These are phyloP conservation scores for Achaetomiella virescens DNA, from an alignment of 495 filamentous ascomycete species.

Conservation along the genomic window DNA sequence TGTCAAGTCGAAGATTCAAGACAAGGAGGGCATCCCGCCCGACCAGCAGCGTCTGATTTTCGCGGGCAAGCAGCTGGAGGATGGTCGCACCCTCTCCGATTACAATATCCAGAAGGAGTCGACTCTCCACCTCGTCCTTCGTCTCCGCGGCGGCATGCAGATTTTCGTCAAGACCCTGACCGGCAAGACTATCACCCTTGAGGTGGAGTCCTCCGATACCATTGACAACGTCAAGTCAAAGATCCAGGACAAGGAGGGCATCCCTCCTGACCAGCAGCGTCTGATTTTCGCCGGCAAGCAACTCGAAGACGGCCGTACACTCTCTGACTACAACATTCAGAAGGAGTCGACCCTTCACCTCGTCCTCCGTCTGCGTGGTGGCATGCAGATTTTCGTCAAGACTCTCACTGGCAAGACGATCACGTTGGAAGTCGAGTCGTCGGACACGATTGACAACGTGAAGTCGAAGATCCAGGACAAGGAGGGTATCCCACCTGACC, in stretches of 20 bases:
- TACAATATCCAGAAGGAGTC: constrained; percentile 99
- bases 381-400: constrained; percentile 92
- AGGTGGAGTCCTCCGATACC: constrained; percentile 92
- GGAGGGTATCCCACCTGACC: constrained; percentile 98
- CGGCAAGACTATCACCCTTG: constrained; percentile 96
- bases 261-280: constrained; percentile 89
- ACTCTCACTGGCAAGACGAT: constrained; percentile 88
- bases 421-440: constrained; percentile 83
- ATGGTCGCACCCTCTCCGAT: constrained; percentile 91
- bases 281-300: constrained; percentile 97
- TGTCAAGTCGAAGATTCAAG: constrained; percentile 97
- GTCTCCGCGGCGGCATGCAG: constrained; percentile 98
- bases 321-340: constrained; percentile 98
- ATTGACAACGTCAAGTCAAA: constrained; percentile 91
- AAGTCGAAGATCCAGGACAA: constrained; percentile 97
- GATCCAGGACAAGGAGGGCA: constrained; percentile 89
- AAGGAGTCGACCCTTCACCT: constrained; percentile 96
- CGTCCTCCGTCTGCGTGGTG: constrained; percentile 94
- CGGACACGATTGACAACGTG: constrained; percentile 92
- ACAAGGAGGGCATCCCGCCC: constrained; percentile 97
- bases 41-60: constrained; percentile 99
- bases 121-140: constrained; percentile 91
- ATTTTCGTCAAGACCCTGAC: constrained; percentile 90
- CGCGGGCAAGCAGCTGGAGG: constrained; percentile 95
- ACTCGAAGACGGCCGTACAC: constrained; percentile 70